Percentiles rank a stretch among this genome's conserved stretches.
Evolutionary conservation across 2,329 filamentous ascomycete species (phyloP).

Genomic region (Colletotrichum echinochloae): DNA sequence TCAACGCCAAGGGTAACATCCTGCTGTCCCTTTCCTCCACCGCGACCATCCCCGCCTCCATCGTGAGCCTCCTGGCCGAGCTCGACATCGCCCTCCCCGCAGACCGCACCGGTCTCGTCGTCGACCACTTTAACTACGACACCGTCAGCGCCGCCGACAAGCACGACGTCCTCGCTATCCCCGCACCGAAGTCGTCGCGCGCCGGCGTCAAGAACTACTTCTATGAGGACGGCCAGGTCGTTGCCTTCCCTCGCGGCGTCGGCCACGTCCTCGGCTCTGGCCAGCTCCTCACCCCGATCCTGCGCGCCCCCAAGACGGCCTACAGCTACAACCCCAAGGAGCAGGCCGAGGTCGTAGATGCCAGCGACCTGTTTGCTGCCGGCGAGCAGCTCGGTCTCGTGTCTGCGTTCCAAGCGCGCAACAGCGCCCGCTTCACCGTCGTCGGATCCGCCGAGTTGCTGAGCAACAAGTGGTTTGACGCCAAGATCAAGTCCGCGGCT

Average conservation of each 20-base stretch:
- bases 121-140: slow-evolving; percentile 98
- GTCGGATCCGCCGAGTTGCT: slow-evolving; percentile 89
- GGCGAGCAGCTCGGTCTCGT: slow-evolving; percentile 87
- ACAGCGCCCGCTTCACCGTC: slow-evolving; percentile 89
- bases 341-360: slow-evolving; percentile 71
- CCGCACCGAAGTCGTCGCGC: slow-evolving; percentile 73
- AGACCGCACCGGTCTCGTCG: slow-evolving; percentile 85
- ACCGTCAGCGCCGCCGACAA: slow-evolving; percentile 78
- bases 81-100: slow-evolving; percentile 89
- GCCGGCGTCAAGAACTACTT: slow-evolving; percentile 84
- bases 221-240: slow-evolving; percentile 67
- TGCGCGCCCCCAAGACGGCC: slow-evolving; percentile 85
- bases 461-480: slow-evolving; percentile 89
- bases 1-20: slow-evolving; percentile 93
- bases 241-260: slow-evolving; percentile 86
- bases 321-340: slow-evolving; percentile 97
- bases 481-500: slow-evolving; percentile 74
- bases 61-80: slow-evolving; percentile 85
- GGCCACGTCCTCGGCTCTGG: slow-evolving; percentile 85
- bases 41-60: slow-evolving; percentile 74
- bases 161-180: slow-evolving; percentile 89
- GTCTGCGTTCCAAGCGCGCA: slow-evolving; percentile 90
- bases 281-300: slow-evolving; percentile 81
- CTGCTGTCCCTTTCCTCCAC: slow-evolving; percentile 84
- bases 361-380: slow-evolving; percentile 85